Conservation (phyloP, 305 asterid species). For the Solanum hybrid region DNA sequence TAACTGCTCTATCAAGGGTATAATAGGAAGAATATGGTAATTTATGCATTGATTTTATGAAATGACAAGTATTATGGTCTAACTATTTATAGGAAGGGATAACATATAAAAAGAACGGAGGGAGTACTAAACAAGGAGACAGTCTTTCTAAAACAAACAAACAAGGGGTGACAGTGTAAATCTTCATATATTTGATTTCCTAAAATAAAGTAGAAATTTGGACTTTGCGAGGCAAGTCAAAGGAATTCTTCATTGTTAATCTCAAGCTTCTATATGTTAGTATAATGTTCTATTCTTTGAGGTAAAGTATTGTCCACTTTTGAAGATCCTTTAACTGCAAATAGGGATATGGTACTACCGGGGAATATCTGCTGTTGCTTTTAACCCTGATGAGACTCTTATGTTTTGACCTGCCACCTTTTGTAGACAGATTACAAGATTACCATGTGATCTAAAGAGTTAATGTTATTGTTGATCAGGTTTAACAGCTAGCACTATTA, state of each 20-base stretch:
- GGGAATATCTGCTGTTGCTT: neutral
- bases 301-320: neutral
- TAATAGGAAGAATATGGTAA: neutral
- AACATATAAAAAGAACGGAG: neutral
- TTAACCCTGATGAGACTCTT: neutral
- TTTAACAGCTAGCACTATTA: slow-evolving; percentile 86
- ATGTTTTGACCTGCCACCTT: neutral
- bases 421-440: neutral
- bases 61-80: neutral
- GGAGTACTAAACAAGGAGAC: neutral
- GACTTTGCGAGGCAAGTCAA: neutral
- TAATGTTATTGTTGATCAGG: slow-evolving; percentile 33
- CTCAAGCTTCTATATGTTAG: neutral
- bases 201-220: neutral
- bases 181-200: neutral
- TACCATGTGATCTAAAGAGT: neutral
- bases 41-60: neutral
- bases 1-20: neutral
- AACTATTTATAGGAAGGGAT: neutral
- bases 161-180: neutral
- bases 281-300: neutral
- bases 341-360: neutral
- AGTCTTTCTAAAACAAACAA: neutral
- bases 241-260: neutral
- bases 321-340: neutral